These are phyloP conservation scores for Aspergillus candidus DNA, from an alignment of 2,329 filamentous ascomycete genomes.

Conservation along the genomic window DNA sequence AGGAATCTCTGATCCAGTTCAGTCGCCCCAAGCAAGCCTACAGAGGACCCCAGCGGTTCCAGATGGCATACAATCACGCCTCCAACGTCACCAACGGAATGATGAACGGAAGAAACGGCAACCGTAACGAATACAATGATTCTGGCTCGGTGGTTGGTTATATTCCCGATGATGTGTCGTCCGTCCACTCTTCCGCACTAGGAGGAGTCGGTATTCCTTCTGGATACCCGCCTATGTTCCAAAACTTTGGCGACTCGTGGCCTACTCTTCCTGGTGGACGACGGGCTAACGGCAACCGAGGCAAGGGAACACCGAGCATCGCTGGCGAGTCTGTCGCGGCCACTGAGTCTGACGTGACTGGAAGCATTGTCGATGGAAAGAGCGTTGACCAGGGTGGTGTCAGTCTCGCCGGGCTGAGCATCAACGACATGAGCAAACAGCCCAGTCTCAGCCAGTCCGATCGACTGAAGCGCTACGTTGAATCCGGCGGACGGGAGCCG, in stretches of 20 bases:
- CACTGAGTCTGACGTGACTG: slow-evolving; percentile 79
- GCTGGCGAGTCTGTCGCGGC: slow-evolving; percentile 90
- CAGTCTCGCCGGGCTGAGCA: slow-evolving; percentile 77
- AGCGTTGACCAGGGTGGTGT: slow-evolving; percentile 74
- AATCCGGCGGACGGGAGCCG: slow-evolving; percentile 65
- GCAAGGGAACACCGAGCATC: slow-evolving; percentile 65
- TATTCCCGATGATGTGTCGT: slow-evolving; percentile 94
- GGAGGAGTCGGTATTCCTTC: slow-evolving; percentile 75
- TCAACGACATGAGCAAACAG: slow-evolving; percentile 64
- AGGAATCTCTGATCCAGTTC: slow-evolving; percentile 91
- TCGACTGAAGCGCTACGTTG: slow-evolving; percentile 88
- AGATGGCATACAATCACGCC: slow-evolving; percentile 68
- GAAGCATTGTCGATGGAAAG: slow-evolving; percentile 69
- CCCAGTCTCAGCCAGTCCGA: slow-evolving; percentile 75
- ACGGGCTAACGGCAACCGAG: slow-evolving; percentile 59
- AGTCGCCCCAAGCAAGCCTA: slow-evolving; percentile 88
- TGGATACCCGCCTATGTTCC: slow-evolving; percentile 92
- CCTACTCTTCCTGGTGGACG: slow-evolving; percentile 69
- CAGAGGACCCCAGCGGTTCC: slow-evolving; percentile 79
- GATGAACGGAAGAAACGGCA: slow-evolving; percentile 47
- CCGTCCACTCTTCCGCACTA: slow-evolving; percentile 85
- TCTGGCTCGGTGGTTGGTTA: slow-evolving; percentile 87
- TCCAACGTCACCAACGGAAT: slow-evolving; percentile 52
- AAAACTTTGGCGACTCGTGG: slow-evolving; percentile 86
- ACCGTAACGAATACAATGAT: slow-evolving; percentile 57